phyloP scores from a whole-genome alignment of 306 rosid genomes.

The Quercus parvula region DNA sequence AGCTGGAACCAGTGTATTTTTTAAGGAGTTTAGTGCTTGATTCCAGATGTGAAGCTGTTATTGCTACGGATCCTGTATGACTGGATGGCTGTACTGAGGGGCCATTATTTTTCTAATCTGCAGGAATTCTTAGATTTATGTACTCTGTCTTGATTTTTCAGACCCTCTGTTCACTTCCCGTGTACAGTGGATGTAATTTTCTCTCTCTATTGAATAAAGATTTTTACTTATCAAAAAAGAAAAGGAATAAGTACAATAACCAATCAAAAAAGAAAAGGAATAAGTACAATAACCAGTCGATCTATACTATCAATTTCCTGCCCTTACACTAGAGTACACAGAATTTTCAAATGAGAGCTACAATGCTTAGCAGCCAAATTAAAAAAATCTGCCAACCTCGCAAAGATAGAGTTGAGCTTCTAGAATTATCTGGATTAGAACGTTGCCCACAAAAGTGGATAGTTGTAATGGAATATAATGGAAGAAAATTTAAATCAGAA shows the following conservation, averaged over 20 bases:
- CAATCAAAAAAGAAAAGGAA: neutral
- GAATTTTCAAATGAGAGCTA: neutral
- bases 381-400: neutral
- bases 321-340: neutral
- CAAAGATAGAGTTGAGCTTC: neutral
- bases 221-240: too few relatives aligned
- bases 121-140: too few relatives aligned
- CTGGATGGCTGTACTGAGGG: too few relatives aligned
- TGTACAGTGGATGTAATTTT: too few relatives aligned
- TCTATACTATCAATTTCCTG: neutral
- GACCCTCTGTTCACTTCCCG: too few relatives aligned
- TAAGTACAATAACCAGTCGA: neutral
- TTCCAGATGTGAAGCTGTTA: too few relatives aligned
- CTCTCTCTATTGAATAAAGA: too few relatives aligned
- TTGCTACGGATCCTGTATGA: too few relatives aligned
- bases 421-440: neutral
- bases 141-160: too few relatives aligned
- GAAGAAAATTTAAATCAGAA: neutral
- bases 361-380: neutral
- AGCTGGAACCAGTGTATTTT: too few relatives aligned
- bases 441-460: conserved; percentile 1
- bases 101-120: too few relatives aligned
- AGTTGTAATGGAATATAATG: neutral
- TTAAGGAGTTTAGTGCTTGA: too few relatives aligned
- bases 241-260: neutral